Conservation (phyloP, 257 asterid genomes). For the Solanum acaule region DNA sequence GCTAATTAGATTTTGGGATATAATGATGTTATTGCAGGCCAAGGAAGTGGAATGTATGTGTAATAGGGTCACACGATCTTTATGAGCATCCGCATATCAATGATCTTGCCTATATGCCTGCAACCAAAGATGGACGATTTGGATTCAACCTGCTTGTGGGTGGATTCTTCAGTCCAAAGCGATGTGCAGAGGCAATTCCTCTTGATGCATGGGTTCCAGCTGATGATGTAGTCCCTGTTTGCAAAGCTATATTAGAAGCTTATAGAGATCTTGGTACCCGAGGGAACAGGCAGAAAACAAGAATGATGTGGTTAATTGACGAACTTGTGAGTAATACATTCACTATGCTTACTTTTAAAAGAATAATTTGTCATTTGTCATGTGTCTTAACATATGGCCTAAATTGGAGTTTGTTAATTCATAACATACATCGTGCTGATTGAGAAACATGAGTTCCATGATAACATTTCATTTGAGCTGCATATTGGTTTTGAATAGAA, state of each 20-base stretch:
- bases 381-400: background rate
- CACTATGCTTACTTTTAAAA: background rate
- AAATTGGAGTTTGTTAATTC: background rate
- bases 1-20: background rate
- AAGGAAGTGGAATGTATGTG: slow-evolving; percentile 96
- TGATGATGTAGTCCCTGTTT: slow-evolving; percentile 76
- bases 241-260: slow-evolving; percentile 74
- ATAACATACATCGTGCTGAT: background rate
- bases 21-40: slow-evolving; percentile 47
- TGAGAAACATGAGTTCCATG: background rate
- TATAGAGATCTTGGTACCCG: slow-evolving; percentile 82
- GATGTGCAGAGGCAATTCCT: slow-evolving; percentile 95
- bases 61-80: slow-evolving; percentile 86
- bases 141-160: slow-evolving; percentile 94
- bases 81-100: slow-evolving; percentile 97
- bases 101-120: slow-evolving; percentile 96
- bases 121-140: slow-evolving; percentile 59
- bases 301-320: slow-evolving; percentile 99
- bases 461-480: background rate
- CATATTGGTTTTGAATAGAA: background rate
- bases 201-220: slow-evolving; percentile 97
- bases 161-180: slow-evolving; percentile 83
- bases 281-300: slow-evolving; percentile 86
- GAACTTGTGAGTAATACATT: slow-evolving; percentile 65
- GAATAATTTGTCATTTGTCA: background rate